A percentile compares a stretch with the other conserved stretches of the same genome.
phyloP scores from a whole-genome alignment of 495 filamentous ascomycete species.

The Hypoxylon perforatum region DNA sequence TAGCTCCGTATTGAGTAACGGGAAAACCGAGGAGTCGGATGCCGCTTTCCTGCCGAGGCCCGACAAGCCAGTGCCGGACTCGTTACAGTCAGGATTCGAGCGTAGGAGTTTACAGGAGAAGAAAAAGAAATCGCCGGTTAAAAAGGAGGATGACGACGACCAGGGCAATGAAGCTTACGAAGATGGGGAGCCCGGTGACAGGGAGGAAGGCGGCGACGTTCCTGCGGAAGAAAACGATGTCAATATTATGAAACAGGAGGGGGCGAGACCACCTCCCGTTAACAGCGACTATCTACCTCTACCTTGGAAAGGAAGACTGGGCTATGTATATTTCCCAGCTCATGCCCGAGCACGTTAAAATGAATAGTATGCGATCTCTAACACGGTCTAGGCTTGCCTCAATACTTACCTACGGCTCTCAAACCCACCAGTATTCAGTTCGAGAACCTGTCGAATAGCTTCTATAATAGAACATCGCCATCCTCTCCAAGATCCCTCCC shows the following conservation, averaged over 20 bases:
- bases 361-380: constrained; percentile 15
- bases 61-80: constrained; percentile 11
- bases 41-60: constrained; percentile 22
- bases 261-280: constrained; percentile 74
- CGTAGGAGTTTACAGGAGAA: neutral
- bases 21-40: neutral
- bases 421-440: constrained; percentile 89
- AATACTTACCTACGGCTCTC: constrained; percentile 92
- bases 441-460: constrained; percentile 89
- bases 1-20: constrained; percentile 18
- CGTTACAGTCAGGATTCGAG: constrained; percentile 6
- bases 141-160: constrained; percentile 24
- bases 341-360: constrained; percentile 13
- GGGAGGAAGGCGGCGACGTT: constrained; percentile 12
- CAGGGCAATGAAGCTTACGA: constrained; percentile 23
- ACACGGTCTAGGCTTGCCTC: constrained; percentile 74
- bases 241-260: constrained; percentile 59
- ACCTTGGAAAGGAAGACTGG: constrained; percentile 92
- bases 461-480: constrained; percentile 91
- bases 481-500: constrained; percentile 76
- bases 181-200: constrained; percentile 50
- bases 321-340: constrained; percentile 73
- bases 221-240: constrained; percentile 40
- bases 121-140: neutral
- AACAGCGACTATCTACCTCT: constrained; percentile 88